Percentiles rank a stretch among this genome's conserved stretches.
Evolutionary conservation across 2,329 filamentous ascomycete genomes (phyloP).

Genomic region (Plenodomus biglobosus): DNA sequence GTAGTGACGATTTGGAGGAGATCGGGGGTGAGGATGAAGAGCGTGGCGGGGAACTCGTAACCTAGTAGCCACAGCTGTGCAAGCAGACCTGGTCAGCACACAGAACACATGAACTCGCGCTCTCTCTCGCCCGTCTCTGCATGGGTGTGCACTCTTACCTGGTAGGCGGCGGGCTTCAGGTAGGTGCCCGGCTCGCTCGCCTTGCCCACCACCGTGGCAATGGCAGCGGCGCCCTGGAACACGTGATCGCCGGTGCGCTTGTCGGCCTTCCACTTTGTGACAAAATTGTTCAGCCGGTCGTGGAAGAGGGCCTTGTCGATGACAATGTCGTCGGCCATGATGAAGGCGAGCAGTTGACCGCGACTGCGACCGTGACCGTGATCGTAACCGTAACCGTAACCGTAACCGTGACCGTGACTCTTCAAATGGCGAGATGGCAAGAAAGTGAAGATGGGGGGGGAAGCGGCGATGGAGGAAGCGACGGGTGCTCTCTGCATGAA

Average conservation of each 20-base stretch:
- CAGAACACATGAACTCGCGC: no score
- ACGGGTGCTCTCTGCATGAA: no score
- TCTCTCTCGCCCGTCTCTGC: no score
- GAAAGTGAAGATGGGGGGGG: no score
- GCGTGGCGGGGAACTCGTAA: constrained; percentile 95
- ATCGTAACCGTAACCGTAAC: no score
- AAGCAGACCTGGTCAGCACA: constrained; percentile 26
- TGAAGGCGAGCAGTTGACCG: constrained; percentile 39
- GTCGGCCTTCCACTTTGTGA: constrained; percentile 94
- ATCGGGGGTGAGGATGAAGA: constrained; percentile 89
- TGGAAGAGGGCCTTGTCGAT: constrained; percentile 95
- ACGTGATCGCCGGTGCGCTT: constrained; percentile 82
- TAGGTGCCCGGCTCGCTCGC: constrained; percentile 78
- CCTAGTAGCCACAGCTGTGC: constrained; percentile 93
- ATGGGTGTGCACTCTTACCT: constrained; percentile 68
- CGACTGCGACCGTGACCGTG: no score
- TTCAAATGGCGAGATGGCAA: no score
- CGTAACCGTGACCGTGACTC: no score
- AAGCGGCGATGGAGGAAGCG: constrained; percentile 18
- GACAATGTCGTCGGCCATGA: constrained; percentile 73
- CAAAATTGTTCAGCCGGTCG: constrained; percentile 83
- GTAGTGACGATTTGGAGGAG: constrained; percentile 91
- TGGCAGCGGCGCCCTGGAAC: constrained; percentile 83
- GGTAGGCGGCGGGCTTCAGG: constrained; percentile 94
- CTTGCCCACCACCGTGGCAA: constrained; percentile 92